phyloP scores from a whole-genome alignment of 2,329 filamentous ascomycete species.

The Sarocladium oryzae region DNA sequence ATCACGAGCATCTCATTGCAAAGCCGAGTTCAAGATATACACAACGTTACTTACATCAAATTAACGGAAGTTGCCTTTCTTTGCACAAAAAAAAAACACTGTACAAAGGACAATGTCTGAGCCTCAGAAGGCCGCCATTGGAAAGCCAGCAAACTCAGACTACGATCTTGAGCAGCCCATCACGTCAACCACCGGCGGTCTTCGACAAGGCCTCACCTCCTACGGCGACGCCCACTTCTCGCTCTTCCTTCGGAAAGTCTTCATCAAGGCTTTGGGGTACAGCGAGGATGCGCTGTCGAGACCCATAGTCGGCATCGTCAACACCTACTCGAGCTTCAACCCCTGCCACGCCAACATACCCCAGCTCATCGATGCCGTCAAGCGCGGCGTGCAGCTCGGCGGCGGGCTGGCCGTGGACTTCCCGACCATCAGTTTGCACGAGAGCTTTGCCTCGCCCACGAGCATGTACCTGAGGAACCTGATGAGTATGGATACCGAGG shows the following conservation, averaged over 20 bases:
- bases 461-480: constrained; percentile 70
- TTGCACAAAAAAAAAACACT: neutral
- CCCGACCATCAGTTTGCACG: constrained; percentile 65
- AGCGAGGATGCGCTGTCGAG: constrained; percentile 63
- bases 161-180: constrained; percentile 55
- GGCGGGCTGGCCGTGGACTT: constrained; percentile 67
- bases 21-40: neutral
- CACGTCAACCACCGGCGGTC: constrained; percentile 38
- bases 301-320: constrained; percentile 68
- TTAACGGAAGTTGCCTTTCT: neutral
- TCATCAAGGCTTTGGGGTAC: constrained; percentile 71
- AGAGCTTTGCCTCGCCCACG: constrained; percentile 62
- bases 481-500: constrained; percentile 76
- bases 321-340: constrained; percentile 68
- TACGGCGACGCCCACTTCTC: constrained; percentile 73
- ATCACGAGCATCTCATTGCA: neutral
- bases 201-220: constrained; percentile 58
- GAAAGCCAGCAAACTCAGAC: constrained; percentile 44
- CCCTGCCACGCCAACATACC: constrained; percentile 68
- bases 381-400: constrained; percentile 59
- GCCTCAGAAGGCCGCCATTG: too few species aligned
- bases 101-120: too few species aligned
- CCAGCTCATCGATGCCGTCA: constrained; percentile 64
- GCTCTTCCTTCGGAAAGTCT: constrained; percentile 67
- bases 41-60: neutral